These are phyloP conservation scores for Nicotiana undulata DNA, from an alignment of 257 asterid species.

Conservation along the genomic window DNA sequence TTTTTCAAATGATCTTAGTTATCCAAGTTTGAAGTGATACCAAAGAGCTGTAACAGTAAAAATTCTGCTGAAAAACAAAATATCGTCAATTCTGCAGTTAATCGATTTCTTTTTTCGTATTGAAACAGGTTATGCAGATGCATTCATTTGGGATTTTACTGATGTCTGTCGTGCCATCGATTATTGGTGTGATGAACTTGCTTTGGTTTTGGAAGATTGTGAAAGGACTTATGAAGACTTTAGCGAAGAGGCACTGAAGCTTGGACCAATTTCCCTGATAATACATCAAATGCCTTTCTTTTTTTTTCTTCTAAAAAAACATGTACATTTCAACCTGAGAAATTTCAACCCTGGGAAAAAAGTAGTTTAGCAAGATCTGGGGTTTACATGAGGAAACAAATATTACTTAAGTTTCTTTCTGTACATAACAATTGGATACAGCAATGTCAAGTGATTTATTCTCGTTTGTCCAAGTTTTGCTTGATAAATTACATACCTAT, in stretches of 20 bases:
- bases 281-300: neutral
- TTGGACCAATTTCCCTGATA: neutral
- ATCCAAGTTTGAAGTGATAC: neutral
- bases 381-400: neutral
- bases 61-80: neutral
- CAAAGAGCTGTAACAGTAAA: neutral
- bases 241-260: conserved; percentile 45
- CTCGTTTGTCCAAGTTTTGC: no score
- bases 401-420: neutral
- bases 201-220: conserved; percentile 67
- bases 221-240: conserved; percentile 53
- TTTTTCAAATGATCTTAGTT: neutral
- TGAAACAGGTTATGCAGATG: conserved; percentile 51
- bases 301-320: no score
- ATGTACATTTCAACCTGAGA: neutral
- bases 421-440: neutral
- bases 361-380: neutral
- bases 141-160: conserved; percentile 31
- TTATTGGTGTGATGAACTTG: conserved; percentile 49
- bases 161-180: conserved; percentile 32
- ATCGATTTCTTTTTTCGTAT: neutral
- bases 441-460: neutral
- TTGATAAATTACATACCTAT: no score
- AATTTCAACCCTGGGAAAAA: conserved; percentile 35
- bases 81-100: neutral